Base-by-base conservation (phyloP, 1,284 basidiomycete species). In the Moniliophthora roreri region DNA sequence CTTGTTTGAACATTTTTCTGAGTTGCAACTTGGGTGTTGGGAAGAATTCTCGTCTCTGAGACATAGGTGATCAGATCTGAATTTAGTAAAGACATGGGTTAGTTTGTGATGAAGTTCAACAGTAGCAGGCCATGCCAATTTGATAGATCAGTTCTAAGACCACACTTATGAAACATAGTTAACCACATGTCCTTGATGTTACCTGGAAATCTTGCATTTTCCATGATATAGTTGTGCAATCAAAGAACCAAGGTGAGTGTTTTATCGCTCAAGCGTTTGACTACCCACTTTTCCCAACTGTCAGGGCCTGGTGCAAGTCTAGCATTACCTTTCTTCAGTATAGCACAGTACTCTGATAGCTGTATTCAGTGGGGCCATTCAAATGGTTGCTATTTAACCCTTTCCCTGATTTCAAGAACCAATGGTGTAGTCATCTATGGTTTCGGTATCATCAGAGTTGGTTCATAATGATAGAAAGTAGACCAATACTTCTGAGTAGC, bases 91-190 rank as follows among this genome's bases (percentile, higher is more conserved):
- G 59, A 21, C 45, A 62, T 52, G 0, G 59, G 58, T 0, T 45
- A 40, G 42, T 60, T 62, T 7, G 57, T 50, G n/a, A 62, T 50
- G 35, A 62, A 48, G 40, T 62, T 64, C 1, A 51, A 62, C 21
- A 61, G 45, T 15, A 59, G 23, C 2, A 63, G 50, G 8, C 60
- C 60, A 2, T 53, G 50, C 50, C 58, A 63, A 36, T 60, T 63
- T 5, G 24, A 28, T 8, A 63, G 52, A 23, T 61, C 49, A 15
- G 51, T 58, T 0, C 40, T 26, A 21, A 60, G 36, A 3, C 59
- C 56, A 1, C 51, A 50, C 38, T 63, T 63, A 44, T 61, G 54
- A 24, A 62, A 40, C 24, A 35, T 51, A 26, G 34, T 52, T 36
- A 35, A 28, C 41, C 41, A 44, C 41, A 44, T 44, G 41, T 44